These are phyloP conservation scores for Exophiala spinifera DNA, from an alignment of 2,329 filamentous ascomycete species.

Conservation along the genomic window DNA sequence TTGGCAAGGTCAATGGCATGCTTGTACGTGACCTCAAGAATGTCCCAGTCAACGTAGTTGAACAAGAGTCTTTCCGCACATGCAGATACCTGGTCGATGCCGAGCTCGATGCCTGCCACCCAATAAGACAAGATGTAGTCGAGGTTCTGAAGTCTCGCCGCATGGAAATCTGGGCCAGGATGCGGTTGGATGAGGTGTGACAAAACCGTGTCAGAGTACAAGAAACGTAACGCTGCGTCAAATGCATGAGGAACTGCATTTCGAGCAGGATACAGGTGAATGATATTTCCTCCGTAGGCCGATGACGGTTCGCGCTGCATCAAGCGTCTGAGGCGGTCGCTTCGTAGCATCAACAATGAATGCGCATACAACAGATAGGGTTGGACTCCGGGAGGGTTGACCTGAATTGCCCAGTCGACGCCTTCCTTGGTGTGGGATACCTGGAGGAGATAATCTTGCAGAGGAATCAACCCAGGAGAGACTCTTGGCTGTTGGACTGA, in stretches of 20 bases:
- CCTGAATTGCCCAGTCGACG: slow-evolving; percentile 22
- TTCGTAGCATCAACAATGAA: slow-evolving; percentile 22
- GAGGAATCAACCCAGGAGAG: slow-evolving; percentile 13
- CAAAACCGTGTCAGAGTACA: slow-evolving; percentile 29
- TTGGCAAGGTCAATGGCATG: slow-evolving; percentile 20
- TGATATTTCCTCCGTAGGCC: slow-evolving; percentile 13
- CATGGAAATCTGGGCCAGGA: slow-evolving; percentile 13
- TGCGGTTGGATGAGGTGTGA: slow-evolving; percentile 21
- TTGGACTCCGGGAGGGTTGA: slow-evolving; percentile 20
- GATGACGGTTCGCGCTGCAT: slow-evolving; percentile 15
- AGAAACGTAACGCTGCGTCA: slow-evolving; percentile 28
- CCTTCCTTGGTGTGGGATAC: slow-evolving; percentile 23
- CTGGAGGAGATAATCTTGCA: slow-evolving; percentile 25
- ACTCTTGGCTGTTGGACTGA: slow-evolving; percentile 7
- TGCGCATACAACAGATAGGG: slow-evolving; percentile 23
- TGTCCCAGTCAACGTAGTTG: slow-evolving; percentile 26
- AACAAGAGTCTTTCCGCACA: slow-evolving; percentile 24
- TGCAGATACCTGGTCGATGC: slow-evolving; percentile 22
- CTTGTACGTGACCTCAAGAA: slow-evolving; percentile 25
- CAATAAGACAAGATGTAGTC: slow-evolving; percentile 30
- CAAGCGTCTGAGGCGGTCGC: slow-evolving; percentile 22
- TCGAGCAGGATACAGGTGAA: slow-evolving; percentile 25
- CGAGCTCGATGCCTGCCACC: slow-evolving; percentile 28
- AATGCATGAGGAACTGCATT: slow-evolving; percentile 26
- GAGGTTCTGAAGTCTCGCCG: slow-evolving; percentile 21